These are phyloP conservation scores for Aphanomyces euteiches DNA, from an alignment of 352 stramenopile species.

Conservation along the genomic window DNA sequence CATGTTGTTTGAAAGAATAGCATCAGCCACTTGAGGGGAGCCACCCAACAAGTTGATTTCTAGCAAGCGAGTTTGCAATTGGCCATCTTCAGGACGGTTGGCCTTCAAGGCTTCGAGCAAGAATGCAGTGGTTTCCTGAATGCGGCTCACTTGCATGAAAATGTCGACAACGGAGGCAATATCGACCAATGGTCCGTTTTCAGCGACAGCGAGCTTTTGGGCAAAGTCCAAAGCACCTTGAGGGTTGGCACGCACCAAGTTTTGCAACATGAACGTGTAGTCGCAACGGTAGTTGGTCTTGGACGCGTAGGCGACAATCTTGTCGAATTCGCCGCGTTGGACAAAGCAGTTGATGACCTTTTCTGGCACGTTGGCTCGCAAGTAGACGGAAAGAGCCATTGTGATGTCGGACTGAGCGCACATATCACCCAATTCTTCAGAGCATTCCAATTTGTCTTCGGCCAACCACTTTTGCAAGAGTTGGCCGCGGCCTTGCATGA, in stretches of 20 bases:
- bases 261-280: slow-evolving; percentile 99
- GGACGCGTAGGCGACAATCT: slow-evolving; percentile 95
- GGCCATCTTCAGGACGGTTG: slow-evolving; percentile 98
- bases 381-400: slow-evolving; percentile 98
- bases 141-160: slow-evolving; percentile 98
- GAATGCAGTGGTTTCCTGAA: slow-evolving; percentile 99
- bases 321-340: slow-evolving; percentile 98
- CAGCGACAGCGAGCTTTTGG: slow-evolving; percentile 95
- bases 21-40: slow-evolving; percentile 98
- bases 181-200: slow-evolving; percentile 94
- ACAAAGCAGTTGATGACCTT: slow-evolving; percentile 99
- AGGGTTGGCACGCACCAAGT: slow-evolving; percentile 97
- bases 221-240: slow-evolving; percentile 97
- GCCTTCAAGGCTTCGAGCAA: slow-evolving; percentile 98
- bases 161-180: slow-evolving; percentile 99
- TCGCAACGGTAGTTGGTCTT: slow-evolving; percentile 98
- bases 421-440: slow-evolving; percentile 96
- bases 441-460: slow-evolving; percentile 98
- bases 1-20: slow-evolving; percentile 99
- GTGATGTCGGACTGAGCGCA: slow-evolving; percentile 94
- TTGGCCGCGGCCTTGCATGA: slow-evolving; percentile 96
- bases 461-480: slow-evolving; percentile 99
- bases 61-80: slow-evolving; percentile 98
- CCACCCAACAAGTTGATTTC: slow-evolving; percentile 99
- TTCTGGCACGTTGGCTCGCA: slow-evolving; percentile 95